Percentiles rank a stretch among this genome's conserved stretches.
Conservation (phyloP, 2,329 filamentous ascomycete genomes). For the Beauveria pseudobassiana region DNA sequence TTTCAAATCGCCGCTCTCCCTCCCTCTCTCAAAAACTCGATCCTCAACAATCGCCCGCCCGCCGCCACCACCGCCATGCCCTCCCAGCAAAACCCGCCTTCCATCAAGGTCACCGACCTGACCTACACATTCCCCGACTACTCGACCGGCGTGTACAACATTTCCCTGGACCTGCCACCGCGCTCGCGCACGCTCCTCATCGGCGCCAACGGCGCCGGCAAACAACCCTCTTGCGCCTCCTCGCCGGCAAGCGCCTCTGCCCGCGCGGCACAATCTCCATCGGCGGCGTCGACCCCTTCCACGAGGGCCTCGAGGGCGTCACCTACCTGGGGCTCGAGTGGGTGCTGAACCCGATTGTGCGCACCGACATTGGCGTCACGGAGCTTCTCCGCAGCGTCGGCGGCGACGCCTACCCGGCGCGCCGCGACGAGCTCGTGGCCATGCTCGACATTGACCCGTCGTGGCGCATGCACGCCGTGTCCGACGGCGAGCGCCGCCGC, state of each 20-base stretch:
- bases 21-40: not conserved
- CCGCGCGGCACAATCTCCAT: conserved; percentile 68
- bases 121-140: conserved; percentile 87
- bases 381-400: conserved; percentile 82
- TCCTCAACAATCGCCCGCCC: not conserved
- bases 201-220: conserved; percentile 93
- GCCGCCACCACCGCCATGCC: conserved; percentile 19
- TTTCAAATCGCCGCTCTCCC: not conserved
- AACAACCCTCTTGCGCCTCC: conserved; percentile 92
- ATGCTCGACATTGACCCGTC: conserved; percentile 87
- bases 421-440: conserved; percentile 76
- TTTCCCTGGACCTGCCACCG: conserved; percentile 69
- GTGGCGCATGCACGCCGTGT: conserved; percentile 96
- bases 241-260: conserved; percentile 90
- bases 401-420: conserved; percentile 71
- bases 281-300: conserved; percentile 84
- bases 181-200: conserved; percentile 85
- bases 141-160: conserved; percentile 65
- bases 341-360: conserved; percentile 95
- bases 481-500: conserved; percentile 81
- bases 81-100: conserved; percentile 34
- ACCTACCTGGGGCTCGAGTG: conserved; percentile 97
- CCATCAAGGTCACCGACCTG: conserved; percentile 67
- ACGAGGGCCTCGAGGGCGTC: conserved; percentile 80
- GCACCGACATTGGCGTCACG: conserved; percentile 85